phyloP scores from a whole-genome alignment of 129 eudicot genomes.

The Arctium minus region DNA sequence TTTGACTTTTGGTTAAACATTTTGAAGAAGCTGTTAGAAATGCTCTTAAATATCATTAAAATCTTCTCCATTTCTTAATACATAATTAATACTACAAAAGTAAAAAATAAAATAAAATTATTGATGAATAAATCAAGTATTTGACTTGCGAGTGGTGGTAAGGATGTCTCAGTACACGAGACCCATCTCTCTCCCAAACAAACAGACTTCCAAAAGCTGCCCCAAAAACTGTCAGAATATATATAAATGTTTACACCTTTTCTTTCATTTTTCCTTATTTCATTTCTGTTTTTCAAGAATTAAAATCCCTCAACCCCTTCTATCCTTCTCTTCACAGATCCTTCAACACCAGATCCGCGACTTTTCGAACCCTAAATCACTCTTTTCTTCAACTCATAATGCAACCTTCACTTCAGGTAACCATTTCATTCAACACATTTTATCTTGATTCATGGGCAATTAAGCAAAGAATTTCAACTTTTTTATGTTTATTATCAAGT shows the following conservation, averaged over 20 bases:
- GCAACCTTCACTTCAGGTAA: conserved; percentile 36
- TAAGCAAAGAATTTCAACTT: not conserved
- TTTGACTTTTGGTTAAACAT: too few species aligned
- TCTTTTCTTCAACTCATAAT: conserved; percentile 15
- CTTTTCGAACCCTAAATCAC: conserved; percentile 28
- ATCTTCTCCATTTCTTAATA: not conserved
- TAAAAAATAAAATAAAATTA: too few species aligned
- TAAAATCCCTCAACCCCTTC: conserved; percentile 1
- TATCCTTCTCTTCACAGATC: conserved; percentile 41
- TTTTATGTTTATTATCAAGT: not conserved
- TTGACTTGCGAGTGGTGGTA: conserved; percentile 48
- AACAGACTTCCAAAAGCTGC: conserved; percentile 34
- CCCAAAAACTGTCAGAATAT: conserved; percentile 37
- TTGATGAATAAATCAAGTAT: conserved; percentile 15
- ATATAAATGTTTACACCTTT: conserved; percentile 31
- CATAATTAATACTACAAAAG: too few species aligned
- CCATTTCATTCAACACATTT: not conserved
- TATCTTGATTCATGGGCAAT: not conserved
- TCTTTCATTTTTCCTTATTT: conserved; percentile 22
- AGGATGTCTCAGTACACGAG: conserved; percentile 28
- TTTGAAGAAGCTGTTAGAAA: too few species aligned
- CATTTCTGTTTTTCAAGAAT: conserved; percentile 26
- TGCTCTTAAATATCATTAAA: not conserved
- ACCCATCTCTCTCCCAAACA: conserved; percentile 13
- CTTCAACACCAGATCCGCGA: conserved; percentile 38